These are phyloP conservation scores for Pascua guehoae DNA, from an alignment of 1,284 basidiomycete genomes.

Conservation along the genomic window DNA sequence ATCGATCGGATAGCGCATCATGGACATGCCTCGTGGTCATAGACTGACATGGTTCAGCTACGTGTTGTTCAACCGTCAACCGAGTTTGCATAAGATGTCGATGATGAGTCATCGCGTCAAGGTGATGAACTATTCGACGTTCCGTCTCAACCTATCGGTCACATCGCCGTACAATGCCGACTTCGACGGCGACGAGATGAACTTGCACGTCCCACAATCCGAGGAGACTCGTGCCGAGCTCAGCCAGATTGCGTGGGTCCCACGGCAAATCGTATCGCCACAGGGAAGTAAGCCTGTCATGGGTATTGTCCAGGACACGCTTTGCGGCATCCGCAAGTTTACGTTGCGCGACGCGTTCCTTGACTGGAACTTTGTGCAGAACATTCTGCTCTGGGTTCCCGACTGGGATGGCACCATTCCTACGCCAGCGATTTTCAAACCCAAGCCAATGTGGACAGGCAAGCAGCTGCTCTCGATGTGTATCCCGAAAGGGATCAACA, in stretches of 20 bases:
- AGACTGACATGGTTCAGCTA: conserved; percentile 47
- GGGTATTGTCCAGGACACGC: conserved; percentile 99
- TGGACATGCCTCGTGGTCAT: background rate
- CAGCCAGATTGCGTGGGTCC: conserved; percentile 95
- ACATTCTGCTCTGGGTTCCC: conserved; percentile 95
- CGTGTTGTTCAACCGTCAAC: conserved; percentile 97
- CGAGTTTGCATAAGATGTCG: conserved; percentile 98
- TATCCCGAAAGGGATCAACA: conserved; percentile 95
- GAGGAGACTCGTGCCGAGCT: conserved; percentile 99
- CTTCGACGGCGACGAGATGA: conserved; percentile 99
- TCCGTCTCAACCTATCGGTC: conserved; percentile 53
- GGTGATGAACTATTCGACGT: conserved; percentile 94
- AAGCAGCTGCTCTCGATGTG: conserved; percentile 94
- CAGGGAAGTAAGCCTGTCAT: conserved; percentile 99
- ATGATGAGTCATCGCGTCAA: conserved; percentile 99
- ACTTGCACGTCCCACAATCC: conserved; percentile 97
- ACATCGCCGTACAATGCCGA: conserved; percentile 71
- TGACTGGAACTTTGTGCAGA: conserved; percentile 92
- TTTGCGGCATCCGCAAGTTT: conserved; percentile 96
- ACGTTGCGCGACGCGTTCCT: conserved; percentile 90
- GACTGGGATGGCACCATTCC: conserved; percentile 95
- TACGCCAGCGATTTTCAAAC: conserved; percentile 90
- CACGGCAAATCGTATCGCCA: conserved; percentile 85
- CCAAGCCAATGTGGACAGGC: conserved; percentile 95
- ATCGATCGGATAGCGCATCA: conserved; percentile 55